Conservation (phyloP, 2,329 filamentous ascomycete genomes). For the Diaporthe velutina region DNA sequence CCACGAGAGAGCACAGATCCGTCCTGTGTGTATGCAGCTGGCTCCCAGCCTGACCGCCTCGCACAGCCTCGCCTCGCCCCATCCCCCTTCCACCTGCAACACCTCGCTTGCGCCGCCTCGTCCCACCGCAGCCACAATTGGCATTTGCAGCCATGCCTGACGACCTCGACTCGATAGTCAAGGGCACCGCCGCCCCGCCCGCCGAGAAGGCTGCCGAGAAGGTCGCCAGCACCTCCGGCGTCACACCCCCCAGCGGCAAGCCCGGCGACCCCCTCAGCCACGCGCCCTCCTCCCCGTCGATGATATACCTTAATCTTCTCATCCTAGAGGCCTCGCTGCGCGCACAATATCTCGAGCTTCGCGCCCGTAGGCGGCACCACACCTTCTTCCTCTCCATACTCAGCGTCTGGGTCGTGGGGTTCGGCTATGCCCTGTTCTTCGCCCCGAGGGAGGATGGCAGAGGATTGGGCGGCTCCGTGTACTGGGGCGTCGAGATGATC, state of each 20-base stretch:
- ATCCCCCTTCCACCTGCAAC: not conserved
- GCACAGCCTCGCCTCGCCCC: constrained; percentile 3
- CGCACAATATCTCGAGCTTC: constrained; percentile 91
- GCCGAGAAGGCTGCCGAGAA: constrained; percentile 64
- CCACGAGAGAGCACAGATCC: constrained; percentile 9
- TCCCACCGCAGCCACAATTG: constrained; percentile 16
- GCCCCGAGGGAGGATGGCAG: constrained; percentile 95
- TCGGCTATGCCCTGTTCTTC: constrained; percentile 91
- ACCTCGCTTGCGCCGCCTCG: constrained; percentile 9
- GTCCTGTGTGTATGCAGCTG: not conserved
- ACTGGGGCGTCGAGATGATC: constrained; percentile 92
- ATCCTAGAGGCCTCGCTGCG: constrained; percentile 96
- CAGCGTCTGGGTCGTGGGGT: constrained; percentile 83
- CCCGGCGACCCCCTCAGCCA: constrained; percentile 80
- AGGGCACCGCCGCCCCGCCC: constrained; percentile 79
- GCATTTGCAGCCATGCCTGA: constrained; percentile 65
- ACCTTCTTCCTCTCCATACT: constrained; percentile 91
- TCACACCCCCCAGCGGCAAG: constrained; percentile 58
- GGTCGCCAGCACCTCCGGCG: constrained; percentile 57
- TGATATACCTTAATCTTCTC: constrained; percentile 98
- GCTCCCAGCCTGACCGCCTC: constrained; percentile 10
- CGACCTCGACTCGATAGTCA: constrained; percentile 89
- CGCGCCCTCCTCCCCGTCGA: constrained; percentile 90
- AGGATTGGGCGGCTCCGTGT: constrained; percentile 91
- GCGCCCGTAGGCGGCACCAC: constrained; percentile 89